These are phyloP conservation scores for Lentinus tigrinus DNA, from an alignment of 768 basidiomycete genomes.

Conservation along the genomic window DNA sequence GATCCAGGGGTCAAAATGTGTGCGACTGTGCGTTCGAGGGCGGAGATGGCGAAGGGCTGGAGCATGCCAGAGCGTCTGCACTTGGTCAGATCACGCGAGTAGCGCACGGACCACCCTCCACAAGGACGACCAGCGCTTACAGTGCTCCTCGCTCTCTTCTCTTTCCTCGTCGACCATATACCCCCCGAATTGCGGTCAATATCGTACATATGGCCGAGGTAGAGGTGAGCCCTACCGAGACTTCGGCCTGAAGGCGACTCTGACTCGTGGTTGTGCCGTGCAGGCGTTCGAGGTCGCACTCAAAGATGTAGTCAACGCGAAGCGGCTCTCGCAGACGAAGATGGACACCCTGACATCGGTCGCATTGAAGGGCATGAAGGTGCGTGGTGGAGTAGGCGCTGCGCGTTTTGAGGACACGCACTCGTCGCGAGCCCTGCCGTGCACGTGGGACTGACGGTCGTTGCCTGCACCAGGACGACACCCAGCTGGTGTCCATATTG, in stretches of 20 bases:
- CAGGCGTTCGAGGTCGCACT: conserved; percentile 82
- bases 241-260: too few relatives aligned
- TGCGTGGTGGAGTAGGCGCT: conserved; percentile 37
- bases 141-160: neutral
- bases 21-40: neutral
- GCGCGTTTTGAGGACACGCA: neutral
- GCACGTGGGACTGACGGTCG: neutral
- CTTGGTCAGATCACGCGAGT: conserved; percentile 5
- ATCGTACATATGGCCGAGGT: too few relatives aligned
- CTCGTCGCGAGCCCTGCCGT: neutral
- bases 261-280: neutral
- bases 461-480: conserved; percentile 63
- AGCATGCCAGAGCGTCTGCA: neutral
- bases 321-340: conserved; percentile 84
- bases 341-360: conserved; percentile 76
- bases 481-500: conserved; percentile 82
- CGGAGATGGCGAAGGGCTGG: neutral
- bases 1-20: neutral
- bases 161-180: neutral
- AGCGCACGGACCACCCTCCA: conserved; percentile 22
- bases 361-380: conserved; percentile 76
- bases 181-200: neutral
- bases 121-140: conserved; percentile 3
- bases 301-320: conserved; percentile 79
- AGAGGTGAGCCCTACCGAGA: too few relatives aligned